phyloP scores from a whole-genome alignment of 768 basidiomycete genomes.

The Podaxis pistillaris region DNA sequence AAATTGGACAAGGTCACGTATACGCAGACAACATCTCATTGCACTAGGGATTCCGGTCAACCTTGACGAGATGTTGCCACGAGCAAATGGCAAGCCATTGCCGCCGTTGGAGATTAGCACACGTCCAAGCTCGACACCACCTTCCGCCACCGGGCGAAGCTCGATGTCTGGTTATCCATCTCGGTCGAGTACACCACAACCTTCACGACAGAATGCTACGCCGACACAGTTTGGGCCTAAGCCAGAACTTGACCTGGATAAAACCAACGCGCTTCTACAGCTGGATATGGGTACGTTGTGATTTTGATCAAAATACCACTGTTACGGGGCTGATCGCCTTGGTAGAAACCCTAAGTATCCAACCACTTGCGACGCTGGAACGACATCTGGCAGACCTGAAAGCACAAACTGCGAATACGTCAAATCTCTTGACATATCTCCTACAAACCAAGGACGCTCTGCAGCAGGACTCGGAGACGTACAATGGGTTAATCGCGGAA shows the following conservation, averaged over 20 bases:
- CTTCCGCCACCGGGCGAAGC: slow-evolving; percentile 38
- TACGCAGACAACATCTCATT: slow-evolving; percentile 88
- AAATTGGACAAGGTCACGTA: slow-evolving; percentile 92
- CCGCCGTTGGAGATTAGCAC: slow-evolving; percentile 84
- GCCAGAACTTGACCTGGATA: slow-evolving; percentile 68
- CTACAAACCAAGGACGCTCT: slow-evolving; percentile 78
- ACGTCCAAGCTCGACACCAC: slow-evolving; percentile 79
- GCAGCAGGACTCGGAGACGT: slow-evolving; percentile 86
- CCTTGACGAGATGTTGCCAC: slow-evolving; percentile 86
- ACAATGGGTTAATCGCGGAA: slow-evolving; percentile 88
- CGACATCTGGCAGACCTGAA: slow-evolving; percentile 66
- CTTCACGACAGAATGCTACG: slow-evolving; percentile 26
- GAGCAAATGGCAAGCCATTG: slow-evolving; percentile 58
- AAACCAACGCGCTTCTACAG: slow-evolving; percentile 63
- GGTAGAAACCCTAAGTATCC: slow-evolving; percentile 67
- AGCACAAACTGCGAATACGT: slow-evolving; percentile 71
- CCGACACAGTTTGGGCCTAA: slow-evolving; percentile 65
- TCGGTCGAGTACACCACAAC: slow-evolving; percentile 52
- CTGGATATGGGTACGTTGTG: slow-evolving; percentile 59
- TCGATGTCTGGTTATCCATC: slow-evolving; percentile 41
- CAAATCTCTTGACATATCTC: slow-evolving; percentile 74
- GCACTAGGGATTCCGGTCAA: slow-evolving; percentile 93
- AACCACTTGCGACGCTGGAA: slow-evolving; percentile 68
- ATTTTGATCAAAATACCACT: background rate
- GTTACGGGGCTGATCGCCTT: slow-evolving; percentile 10